Conservation (phyloP, 805 yeast species). For the Nakazawaea pomicola region DNA sequence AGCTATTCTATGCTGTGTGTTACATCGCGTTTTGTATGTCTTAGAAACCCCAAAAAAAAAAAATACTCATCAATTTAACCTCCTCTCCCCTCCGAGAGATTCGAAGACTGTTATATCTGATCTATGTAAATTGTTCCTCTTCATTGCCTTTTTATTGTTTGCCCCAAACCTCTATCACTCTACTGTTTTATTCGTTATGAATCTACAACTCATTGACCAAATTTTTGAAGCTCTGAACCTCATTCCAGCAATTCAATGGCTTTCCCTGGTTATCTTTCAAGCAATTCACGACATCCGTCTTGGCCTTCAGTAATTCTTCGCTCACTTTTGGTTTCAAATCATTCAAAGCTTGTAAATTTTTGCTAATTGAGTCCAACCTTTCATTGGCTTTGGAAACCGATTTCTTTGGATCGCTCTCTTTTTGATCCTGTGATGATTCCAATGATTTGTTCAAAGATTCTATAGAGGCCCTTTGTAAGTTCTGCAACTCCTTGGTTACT, state of each 20-base stretch:
- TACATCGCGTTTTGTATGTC: too few relatives aligned
- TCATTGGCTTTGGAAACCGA: constrained; percentile 24
- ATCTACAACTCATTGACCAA: constrained; percentile 43
- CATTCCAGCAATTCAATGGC: constrained; percentile 79
- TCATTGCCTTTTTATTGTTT: background rate
- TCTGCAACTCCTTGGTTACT: constrained; percentile 51
- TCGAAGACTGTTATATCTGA: too few relatives aligned
- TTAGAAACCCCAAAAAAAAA: too few relatives aligned
- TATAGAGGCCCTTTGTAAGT: constrained; percentile 48
- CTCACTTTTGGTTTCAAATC: constrained; percentile 23
- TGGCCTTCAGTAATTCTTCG: constrained; percentile 39
- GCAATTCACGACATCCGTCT: constrained; percentile 51
- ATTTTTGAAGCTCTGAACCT: constrained; percentile 63
- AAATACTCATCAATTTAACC: too few relatives aligned
- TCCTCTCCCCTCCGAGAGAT: too few relatives aligned
- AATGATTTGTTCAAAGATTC: constrained; percentile 48
- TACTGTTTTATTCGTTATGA: background rate
- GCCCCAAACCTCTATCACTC: background rate
- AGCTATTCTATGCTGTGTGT: constrained; percentile 1
- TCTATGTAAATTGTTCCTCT: too few relatives aligned
- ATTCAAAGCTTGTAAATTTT: constrained; percentile 27
- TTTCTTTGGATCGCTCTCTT: constrained; percentile 22
- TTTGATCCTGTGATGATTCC: constrained; percentile 31
- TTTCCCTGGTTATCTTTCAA: constrained; percentile 56
- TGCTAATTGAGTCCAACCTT: constrained; percentile 30